Base-by-base conservation (phyloP, 169 alveolate genomes). In the Cryptosporidium parvum region DNA sequence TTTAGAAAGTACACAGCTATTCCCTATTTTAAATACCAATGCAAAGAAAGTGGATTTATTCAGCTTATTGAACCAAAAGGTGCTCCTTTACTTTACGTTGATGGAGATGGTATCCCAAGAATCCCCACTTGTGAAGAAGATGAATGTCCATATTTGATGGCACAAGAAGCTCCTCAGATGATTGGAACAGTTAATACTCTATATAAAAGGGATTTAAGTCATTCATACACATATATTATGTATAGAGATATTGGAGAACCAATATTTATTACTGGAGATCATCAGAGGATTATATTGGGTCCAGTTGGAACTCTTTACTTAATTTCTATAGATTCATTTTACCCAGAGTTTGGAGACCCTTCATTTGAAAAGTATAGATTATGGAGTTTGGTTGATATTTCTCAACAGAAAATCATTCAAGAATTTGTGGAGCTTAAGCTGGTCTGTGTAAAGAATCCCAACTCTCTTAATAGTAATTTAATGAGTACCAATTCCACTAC, bases 191-290 rank as follows among this genome's bases (percentile, higher is more conserved):
- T 73, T 3, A 73, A 73, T 58, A 73, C 86, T n/a, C 16, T 73
- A 21, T 73, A 73, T 42, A 73, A 73, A 1, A 73, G 86, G 44
- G 86, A 73, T 14, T 23, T 33, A 14, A 73, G 39, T 21, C 86
- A 73, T 44, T 53, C 86, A 10, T 73, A 73, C 21, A 73, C 86
- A 37, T 73, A 73, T 37, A 73, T 73, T 12, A 73, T 73, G 86
- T 73, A 56, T 23, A 73, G 86, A 37, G 86, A 73, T 16, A 73
- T 73, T n/a, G 86, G 86, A 1, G 86, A 73, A 42, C 86, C 86
- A 10, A 73, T 73, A 31, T 73, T 37, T 59, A 73, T 73, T 8
- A 73, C 86, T 4, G 86, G 86, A 3, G 86, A 73, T n/a, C 86
- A 73, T 8, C 86, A 73, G 33, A 73, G 71, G 65, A 31, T 73